A percentile compares a stretch with the other conserved stretches of the same genome.
Evolutionary conservation across 768 basidiomycete species (phyloP).

Genomic region (Tylopilus plumbeoviolaceoides): DNA sequence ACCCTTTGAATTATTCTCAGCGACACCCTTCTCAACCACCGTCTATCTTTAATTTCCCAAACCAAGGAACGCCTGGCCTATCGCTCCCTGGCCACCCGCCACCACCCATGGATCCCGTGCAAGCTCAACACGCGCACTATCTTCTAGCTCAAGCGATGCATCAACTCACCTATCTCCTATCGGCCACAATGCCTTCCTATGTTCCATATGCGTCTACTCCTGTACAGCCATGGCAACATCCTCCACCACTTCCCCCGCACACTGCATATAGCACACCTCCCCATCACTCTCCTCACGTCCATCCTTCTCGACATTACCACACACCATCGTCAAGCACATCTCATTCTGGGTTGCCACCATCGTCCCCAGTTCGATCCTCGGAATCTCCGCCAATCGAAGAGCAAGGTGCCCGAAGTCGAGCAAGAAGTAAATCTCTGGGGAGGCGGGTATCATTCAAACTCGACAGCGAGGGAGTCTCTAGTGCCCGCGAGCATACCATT

Average conservation of each 20-base stretch:
- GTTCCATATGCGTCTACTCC: conserved; percentile 14
- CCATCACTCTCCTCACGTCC: conserved; percentile 15
- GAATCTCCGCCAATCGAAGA: conserved; percentile 35
- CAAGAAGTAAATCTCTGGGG: conserved; percentile 50
- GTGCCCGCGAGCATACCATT: conserved; percentile 3
- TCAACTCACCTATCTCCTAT: conserved; percentile 38
- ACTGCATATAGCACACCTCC: conserved; percentile 5
- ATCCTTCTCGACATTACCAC: conserved; percentile 17
- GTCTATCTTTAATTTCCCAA: conserved; percentile 15
- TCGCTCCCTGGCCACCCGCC: conserved; percentile 29
- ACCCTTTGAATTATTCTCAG: conserved; percentile 11
- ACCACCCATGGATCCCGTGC: conserved; percentile 24
- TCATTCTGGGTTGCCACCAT: conserved; percentile 47
- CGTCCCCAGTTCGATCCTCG: conserved; percentile 41
- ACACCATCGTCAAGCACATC: conserved; percentile 42
- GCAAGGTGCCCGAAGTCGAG: conserved; percentile 35
- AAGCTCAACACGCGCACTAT: conserved; percentile 36
- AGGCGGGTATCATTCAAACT: conserved; percentile 56
- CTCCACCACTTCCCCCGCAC: conserved; percentile 6
- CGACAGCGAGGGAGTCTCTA: conserved; percentile 22
- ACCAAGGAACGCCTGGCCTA: conserved; percentile 11
- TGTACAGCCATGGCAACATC: conserved; percentile 21
- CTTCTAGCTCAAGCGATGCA: conserved; percentile 39
- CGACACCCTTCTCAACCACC: conserved; percentile 18
- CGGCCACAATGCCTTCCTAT: conserved; percentile 27